Percentiles rank a stretch among this genome's conserved stretches.
These are phyloP conservation scores for Acidomyces sp. DNA, from an alignment of 495 filamentous ascomycete genomes.

Conservation along the genomic window DNA sequence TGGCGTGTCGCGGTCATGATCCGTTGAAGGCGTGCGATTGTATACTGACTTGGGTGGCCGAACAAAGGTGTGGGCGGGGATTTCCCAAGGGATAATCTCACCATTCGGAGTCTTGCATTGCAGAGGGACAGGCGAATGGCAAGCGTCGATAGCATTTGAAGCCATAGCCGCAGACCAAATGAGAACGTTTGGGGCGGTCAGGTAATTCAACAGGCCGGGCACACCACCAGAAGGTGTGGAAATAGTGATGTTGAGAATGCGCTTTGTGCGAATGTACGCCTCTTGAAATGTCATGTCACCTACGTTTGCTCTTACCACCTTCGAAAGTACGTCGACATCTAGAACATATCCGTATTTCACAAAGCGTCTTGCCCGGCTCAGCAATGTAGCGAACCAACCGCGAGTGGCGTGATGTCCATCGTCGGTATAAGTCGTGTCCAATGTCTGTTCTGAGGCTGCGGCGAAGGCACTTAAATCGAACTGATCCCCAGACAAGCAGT, in stretches of 20 bases:
- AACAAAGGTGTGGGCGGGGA: constrained; percentile 25
- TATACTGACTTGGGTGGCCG: constrained; percentile 35
- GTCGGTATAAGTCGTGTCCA: constrained; percentile 11
- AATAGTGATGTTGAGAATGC: constrained; percentile 86
- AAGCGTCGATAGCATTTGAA: constrained; percentile 61
- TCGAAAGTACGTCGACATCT: constrained; percentile 67
- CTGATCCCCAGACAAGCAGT: constrained; percentile 59
- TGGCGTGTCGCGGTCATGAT: constrained; percentile 67
- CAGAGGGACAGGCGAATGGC: constrained; percentile 56
- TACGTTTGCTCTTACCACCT: constrained; percentile 73
- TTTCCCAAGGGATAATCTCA: constrained; percentile 64
- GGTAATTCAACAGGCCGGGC: constrained; percentile 78
- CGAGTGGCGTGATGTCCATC: neutral
- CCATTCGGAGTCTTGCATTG: constrained; percentile 74
- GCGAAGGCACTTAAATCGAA: constrained; percentile 78
- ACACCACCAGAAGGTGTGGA: constrained; percentile 61
- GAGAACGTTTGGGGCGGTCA: constrained; percentile 88
- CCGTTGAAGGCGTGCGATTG: constrained; percentile 44
- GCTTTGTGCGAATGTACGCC: constrained; percentile 72
- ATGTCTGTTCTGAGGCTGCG: constrained; percentile 4
- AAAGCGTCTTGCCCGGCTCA: constrained; percentile 51
- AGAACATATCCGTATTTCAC: constrained; percentile 67
- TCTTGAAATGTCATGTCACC: constrained; percentile 91
- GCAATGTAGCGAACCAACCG: constrained; percentile 31
- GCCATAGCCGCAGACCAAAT: constrained; percentile 91